Evolutionary conservation across 345 rosid species (phyloP), one percentile per base, ranked within the genome.

Genomic region (Populus deltoides): DNA sequence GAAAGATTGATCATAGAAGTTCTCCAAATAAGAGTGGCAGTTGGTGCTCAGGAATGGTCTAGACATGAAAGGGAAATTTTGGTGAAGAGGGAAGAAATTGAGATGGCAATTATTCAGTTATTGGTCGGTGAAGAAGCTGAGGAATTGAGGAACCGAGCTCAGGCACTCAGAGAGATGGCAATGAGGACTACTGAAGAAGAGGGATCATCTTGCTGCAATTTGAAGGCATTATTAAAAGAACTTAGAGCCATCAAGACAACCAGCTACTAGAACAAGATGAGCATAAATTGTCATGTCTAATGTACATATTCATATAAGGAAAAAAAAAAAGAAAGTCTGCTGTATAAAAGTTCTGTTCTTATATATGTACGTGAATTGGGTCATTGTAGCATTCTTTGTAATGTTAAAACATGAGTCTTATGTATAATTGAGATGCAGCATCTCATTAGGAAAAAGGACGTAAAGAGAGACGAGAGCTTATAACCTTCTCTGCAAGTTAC

Each of bases 171-270:
- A 47, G 78, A 73, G 61, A 81, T 76, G 85, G 89, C 90, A 18
- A 85, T 65, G 63, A 83, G 43, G 2, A 86, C 89, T 3, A 77
- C 78, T 22, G 76, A 83, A 81, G 87, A 79, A 72, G 87, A 87
- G 18, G 91, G 92, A 67, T 90, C 92, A 41, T 88, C 92, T 45
- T 29, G 74, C 27, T 80, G 77, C 22, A 87, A 84, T 25, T 17
- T 86, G 51, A 77, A 68, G 55, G 82, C 29, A 15, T 71, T 88
- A 33, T 39, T 90, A 16, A 71, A 85, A 72, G 89, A 84, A 75
- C 31, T 85, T 43, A 88, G 66, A 81, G 76, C 33, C 24, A 51
- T 65, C 8, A 75, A 75, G 68, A 45, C 29, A 36, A 13, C 66
- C 35, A 51, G 16, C 24, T 66, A 4, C 33, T 66, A 66, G 36